Evolutionary conservation across 176 grass and related monocot genomes (phyloP).

Genomic region (Zoysia pacifica): DNA sequence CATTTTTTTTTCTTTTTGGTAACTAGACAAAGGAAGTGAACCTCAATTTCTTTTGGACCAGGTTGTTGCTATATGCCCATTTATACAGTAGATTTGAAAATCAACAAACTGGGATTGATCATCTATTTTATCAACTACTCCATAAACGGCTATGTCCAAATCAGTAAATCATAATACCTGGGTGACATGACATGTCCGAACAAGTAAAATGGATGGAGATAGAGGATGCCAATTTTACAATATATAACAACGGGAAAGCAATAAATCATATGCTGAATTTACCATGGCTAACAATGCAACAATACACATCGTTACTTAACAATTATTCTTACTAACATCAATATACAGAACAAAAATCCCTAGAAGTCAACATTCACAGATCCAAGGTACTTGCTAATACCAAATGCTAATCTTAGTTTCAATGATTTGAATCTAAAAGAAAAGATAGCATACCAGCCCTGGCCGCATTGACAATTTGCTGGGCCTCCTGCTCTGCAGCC

Average conservation of each 20-base stretch:
- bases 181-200: neutral
- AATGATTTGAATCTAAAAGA: neutral
- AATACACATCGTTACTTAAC: neutral
- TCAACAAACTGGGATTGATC: neutral
- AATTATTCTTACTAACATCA: neutral
- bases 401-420: neutral
- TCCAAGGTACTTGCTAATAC: neutral
- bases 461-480: slow-evolving; percentile 67
- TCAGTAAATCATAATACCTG: neutral
- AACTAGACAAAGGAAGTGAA: neutral
- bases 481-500: slow-evolving; percentile 75
- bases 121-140: neutral
- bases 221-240: neutral
- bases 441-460: slow-evolving; percentile 43
- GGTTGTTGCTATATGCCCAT: neutral
- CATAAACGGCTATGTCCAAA: neutral
- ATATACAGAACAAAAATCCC: neutral
- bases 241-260: neutral
- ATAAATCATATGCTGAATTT: neutral
- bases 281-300: neutral
- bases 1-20: neutral
- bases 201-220: neutral
- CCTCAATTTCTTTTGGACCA: neutral
- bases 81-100: neutral
- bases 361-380: neutral